Base-by-base conservation (phyloP, 1,139 yeast genomes). In the Candida glucosophila region DNA sequence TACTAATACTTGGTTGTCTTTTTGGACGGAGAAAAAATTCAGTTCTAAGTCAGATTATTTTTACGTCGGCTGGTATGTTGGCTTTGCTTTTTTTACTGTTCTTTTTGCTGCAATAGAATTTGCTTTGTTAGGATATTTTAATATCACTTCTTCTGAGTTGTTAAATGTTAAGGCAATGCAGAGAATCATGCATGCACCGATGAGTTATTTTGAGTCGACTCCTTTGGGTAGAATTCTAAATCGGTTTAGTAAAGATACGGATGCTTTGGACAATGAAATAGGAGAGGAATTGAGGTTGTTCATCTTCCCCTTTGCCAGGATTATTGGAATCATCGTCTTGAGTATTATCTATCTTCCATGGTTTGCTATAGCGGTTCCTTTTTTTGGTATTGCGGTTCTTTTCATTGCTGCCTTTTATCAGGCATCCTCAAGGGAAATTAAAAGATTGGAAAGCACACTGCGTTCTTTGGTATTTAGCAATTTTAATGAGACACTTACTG, bases 221-320 rank as follows among this genome's bases (percentile, higher is more conserved):
- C 70, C 70, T 5, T 43, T 61, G 40, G 70, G 69, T 12, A 50
- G 69, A 44, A 53, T 64, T 18, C 50, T 64, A 41, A 62, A 62
- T 44, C 46, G 88, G 79, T 30, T 94, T 37, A 61, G 68, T 6
- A 62, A 59, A 37, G 70, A 64, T 39, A 62, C 69, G 6, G 70
- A 64, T 39, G 52, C 64, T 6, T 55, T 64, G 36, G 70, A 63
- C 39, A 62, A 62, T 36, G 69, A 61, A 39, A 51, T 62, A 34
- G 63, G 67, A 17, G 69, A 63, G 32, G 67, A 62, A 33, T 43
- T 59, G 41, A 49, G 67, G 31, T 52, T 60, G 29, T 57, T 62
- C 30, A 39, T 61, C 9, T 61, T 58, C 40, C 59, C 67, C 9
- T 39, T 59, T 28, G 63, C 63, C 6, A 49, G 49, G 14, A 58